These are phyloP conservation scores for Dillenia suffruticosa DNA, from an alignment of 164 flowering plant species.

Conservation along the genomic window DNA sequence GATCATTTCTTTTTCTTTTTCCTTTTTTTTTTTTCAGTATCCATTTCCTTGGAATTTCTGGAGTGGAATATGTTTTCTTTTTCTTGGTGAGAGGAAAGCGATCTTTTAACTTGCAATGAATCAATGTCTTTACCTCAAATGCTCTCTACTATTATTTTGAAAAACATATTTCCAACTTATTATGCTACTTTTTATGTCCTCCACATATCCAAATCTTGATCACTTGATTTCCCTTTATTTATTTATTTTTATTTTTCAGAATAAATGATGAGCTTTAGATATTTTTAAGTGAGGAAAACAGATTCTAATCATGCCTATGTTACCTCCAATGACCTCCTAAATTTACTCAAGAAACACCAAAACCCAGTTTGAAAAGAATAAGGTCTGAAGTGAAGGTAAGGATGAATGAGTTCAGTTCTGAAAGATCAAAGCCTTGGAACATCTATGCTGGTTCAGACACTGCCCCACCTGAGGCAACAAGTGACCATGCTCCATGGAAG, in stretches of 20 bases:
- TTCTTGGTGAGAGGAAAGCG: too few relatives aligned
- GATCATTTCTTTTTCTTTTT: too few relatives aligned
- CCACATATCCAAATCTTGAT: neutral
- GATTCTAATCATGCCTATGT: neutral
- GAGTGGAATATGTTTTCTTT: too few relatives aligned
- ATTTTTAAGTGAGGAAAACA: neutral
- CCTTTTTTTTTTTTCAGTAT: too few relatives aligned
- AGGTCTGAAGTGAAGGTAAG: neutral
- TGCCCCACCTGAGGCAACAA: slow-evolving; percentile 38
- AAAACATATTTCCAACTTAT: too few relatives aligned
- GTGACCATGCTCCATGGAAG: slow-evolving; percentile 40
- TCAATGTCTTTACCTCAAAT: too few relatives aligned
- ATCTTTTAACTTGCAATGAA: too few relatives aligned
- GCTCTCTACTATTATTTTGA: too few relatives aligned
- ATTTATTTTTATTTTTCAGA: neutral
- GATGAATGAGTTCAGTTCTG: slow-evolving; percentile 43
- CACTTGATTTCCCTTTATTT: neutral
- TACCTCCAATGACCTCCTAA: neutral
- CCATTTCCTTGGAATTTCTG: too few relatives aligned
- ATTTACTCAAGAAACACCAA: neutral
- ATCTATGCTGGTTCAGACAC: slow-evolving; percentile 37
- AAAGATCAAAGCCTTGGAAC: slow-evolving; percentile 57
- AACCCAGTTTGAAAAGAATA: neutral
- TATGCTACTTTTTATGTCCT: neutral
- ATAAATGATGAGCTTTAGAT: neutral